Base-by-base conservation (phyloP, 305 asterid genomes). In the Salvia sclarea region DNA sequence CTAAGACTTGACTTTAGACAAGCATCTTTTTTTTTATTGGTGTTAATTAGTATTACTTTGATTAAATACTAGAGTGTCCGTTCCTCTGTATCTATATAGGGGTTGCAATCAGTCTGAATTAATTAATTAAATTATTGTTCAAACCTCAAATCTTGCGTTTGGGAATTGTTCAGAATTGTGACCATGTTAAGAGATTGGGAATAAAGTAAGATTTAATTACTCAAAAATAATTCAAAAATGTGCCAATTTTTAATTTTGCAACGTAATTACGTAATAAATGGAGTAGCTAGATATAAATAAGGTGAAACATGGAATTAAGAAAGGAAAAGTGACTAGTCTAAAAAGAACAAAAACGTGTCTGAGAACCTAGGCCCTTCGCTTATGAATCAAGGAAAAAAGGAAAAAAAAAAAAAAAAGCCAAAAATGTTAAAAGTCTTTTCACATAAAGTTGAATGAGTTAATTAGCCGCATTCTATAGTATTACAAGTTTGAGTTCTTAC, bases 1-100 rank as follows among this genome's bases (percentile, higher is more conserved):
- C 74, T 56, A 44, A 60, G 48, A 64, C 45, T 57, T 57, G 73
- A 61, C 64, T 50, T 73, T 38, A 37, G 58, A 57, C 54, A 28
- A 7, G 25, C 45, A 64, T 44, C 11, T 64, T 4, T 33, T 12
- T 25, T 14, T 60, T 69, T 60, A 45, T 58, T 57, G 22, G 24
- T 10, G 17, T 40, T 54, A 68, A 28, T 13, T 60, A n/a, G n/a
- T n/a, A 45, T 20, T 18, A 37, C 21, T 9, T 6, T n/a, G 25
- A 25, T 62, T 43, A 25, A n/a, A 14, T 61, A 21, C 21, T 38
- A 20, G 4, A 21, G 38, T 10, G 12, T n/a, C 20, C 7, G 40
- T 28, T 54, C 3, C 61, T 12, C 18, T 54, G 61, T 25, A 53
- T 53, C 60, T 54, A 13, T 25, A 24, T 61, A 21, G 22, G 0